Evolutionary conservation across 495 filamentous ascomycete species (phyloP).

Genomic region (Penicillium paxilli): DNA sequence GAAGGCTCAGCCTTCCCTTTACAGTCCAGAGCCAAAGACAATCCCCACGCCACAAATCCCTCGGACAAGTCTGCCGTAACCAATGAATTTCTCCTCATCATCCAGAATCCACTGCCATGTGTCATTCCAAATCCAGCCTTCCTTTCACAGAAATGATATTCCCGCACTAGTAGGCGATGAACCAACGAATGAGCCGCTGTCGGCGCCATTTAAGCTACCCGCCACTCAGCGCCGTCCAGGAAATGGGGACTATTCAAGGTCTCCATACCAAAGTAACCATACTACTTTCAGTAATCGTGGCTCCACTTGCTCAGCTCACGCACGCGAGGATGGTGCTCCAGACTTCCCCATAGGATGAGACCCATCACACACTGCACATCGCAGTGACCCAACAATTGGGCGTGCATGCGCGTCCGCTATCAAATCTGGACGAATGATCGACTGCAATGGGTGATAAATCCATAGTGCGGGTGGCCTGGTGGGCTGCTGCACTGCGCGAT

Average conservation of each 20-base stretch:
- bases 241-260: conserved; percentile 5
- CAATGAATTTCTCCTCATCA: too few relatives aligned
- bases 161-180: conserved; percentile 10
- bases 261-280: conserved; percentile 1
- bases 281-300: too few relatives aligned
- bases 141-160: conserved; percentile 12
- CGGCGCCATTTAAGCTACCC: neutral
- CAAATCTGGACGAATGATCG: conserved; percentile 1
- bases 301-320: too few relatives aligned
- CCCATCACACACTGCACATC: neutral
- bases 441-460: neutral
- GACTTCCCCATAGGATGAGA: too few relatives aligned
- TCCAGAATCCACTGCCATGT: too few relatives aligned
- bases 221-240: neutral
- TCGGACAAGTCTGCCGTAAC: too few relatives aligned
- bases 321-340: too few relatives aligned
- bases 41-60: neutral
- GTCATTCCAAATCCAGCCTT: conserved; percentile 14
- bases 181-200: conserved; percentile 6
- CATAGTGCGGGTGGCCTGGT: neutral
- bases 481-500: neutral
- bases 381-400: neutral
- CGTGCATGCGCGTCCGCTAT: neutral
- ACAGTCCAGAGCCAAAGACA: neutral
- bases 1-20: neutral